Conservation (phyloP, 805 yeast genomes). For the Lipomyces chichibuensis region DNA sequence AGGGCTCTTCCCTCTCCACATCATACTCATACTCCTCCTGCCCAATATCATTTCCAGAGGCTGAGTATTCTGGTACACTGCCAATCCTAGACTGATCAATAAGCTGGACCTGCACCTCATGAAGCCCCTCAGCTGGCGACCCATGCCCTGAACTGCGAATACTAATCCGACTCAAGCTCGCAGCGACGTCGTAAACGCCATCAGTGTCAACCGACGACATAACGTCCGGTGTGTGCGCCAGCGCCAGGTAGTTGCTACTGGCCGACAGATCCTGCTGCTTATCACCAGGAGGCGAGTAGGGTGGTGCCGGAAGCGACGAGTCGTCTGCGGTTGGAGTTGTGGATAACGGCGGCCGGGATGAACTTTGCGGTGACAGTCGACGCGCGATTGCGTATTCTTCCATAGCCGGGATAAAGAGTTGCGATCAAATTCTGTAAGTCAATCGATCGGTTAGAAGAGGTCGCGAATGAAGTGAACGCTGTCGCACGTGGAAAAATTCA, state of each 20-base stretch:
- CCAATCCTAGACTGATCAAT: background rate
- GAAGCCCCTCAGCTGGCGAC: background rate
- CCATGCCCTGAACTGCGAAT: conserved; percentile 3
- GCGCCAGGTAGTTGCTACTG: background rate
- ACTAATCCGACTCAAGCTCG: conserved; percentile 18
- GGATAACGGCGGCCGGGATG: background rate
- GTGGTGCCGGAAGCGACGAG: background rate
- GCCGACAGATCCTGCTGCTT: background rate
- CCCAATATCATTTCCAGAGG: background rate
- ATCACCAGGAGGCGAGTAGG: background rate
- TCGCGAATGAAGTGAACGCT: background rate
- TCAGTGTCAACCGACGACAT: conserved; percentile 14
- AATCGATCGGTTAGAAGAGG: background rate
- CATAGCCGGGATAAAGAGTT: background rate
- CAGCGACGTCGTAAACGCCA: conserved; percentile 17
- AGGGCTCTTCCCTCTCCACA: background rate
- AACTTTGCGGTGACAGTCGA: background rate
- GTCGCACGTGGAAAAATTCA: background rate
- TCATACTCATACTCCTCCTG: background rate
- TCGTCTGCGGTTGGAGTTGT: background rate
- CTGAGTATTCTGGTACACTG: background rate
- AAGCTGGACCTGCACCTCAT: background rate
- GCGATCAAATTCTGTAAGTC: background rate
- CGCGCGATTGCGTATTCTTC: background rate
- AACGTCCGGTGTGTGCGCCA: background rate